Conservation (phyloP, 345 rosid genomes). For the Boechera retrofracta region DNA sequence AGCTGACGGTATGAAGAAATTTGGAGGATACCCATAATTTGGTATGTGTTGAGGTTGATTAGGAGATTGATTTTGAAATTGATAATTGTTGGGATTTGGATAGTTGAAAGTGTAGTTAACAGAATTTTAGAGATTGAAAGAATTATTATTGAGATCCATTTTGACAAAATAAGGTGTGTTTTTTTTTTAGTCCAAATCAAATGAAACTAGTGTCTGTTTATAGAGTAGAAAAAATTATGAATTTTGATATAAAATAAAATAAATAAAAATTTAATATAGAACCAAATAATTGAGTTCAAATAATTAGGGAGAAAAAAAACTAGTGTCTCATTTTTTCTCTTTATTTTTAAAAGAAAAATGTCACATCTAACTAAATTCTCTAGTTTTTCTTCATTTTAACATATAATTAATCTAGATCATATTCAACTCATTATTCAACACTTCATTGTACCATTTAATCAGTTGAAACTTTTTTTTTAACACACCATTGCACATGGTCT, state of each 20-base stretch:
- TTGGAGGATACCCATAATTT: background rate
- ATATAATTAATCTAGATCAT: too few relatives aligned
- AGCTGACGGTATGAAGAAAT: background rate
- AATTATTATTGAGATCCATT: background rate
- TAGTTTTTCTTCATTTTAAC: too few relatives aligned
- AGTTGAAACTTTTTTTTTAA: too few relatives aligned
- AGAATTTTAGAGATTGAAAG: background rate
- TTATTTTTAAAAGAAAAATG: too few relatives aligned
- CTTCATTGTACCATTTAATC: too few relatives aligned
- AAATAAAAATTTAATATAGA: background rate
- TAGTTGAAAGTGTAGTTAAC: background rate
- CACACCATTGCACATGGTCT: too few relatives aligned
- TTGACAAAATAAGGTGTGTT: background rate
- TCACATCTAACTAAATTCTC: too few relatives aligned
- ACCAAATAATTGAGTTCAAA: too few relatives aligned
- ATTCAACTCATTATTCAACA: too few relatives aligned
- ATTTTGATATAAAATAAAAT: background rate
- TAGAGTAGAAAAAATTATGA: background rate
- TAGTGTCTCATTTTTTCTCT: too few relatives aligned
- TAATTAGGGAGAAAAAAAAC: too few relatives aligned
- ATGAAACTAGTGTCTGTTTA: background rate
- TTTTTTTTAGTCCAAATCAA: background rate
- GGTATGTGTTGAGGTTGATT: background rate
- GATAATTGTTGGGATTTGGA: background rate
- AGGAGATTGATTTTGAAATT: background rate